A percentile compares a stretch with the other conserved stretches of the same genome.
Evolutionary conservation across 177 flowering plant species (phyloP).

Genomic region (Telopea speciosissima): DNA sequence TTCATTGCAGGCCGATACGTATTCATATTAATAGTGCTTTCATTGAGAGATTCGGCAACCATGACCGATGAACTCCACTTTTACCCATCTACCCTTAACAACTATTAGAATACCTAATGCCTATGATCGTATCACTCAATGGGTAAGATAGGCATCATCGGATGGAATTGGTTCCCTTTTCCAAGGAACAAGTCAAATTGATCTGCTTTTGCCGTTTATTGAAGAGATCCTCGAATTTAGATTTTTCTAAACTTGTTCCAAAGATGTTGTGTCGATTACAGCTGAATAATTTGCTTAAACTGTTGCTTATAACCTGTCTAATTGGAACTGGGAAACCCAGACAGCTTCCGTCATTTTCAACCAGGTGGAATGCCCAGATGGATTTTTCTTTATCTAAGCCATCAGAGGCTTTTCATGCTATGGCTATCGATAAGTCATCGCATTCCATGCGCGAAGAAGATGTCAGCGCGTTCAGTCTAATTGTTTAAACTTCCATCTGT

Average conservation of each 20-base stretch:
- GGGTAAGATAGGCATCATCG: background rate
- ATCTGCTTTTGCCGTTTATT: background rate
- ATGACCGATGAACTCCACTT: too few relatives aligned
- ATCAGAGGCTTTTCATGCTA: conserved; percentile 5
- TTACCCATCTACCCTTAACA: too few relatives aligned
- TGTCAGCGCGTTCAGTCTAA: conserved; percentile 1
- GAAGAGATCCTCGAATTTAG: background rate
- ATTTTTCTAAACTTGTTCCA: background rate
- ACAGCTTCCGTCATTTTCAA: conserved; percentile 3
- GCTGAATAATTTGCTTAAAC: background rate
- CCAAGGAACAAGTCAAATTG: background rate
- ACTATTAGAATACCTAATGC: too few relatives aligned
- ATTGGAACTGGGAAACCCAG: background rate
- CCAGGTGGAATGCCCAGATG: conserved; percentile 5
- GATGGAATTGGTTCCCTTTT: background rate
- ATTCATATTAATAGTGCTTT: too few relatives aligned
- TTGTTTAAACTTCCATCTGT: conserved; percentile 9
- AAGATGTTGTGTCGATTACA: background rate
- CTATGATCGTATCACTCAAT: too few relatives aligned
- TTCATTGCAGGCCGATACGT: too few relatives aligned
- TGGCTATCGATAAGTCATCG: conserved; percentile 10
- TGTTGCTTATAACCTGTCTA: conserved; percentile 8
- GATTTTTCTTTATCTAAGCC: conserved; percentile 9
- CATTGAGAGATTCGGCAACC: too few relatives aligned
- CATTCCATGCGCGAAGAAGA: conserved; percentile 14